phyloP scores from a whole-genome alignment of 1,284 basidiomycete genomes.

The Vanrija sp. region DNA sequence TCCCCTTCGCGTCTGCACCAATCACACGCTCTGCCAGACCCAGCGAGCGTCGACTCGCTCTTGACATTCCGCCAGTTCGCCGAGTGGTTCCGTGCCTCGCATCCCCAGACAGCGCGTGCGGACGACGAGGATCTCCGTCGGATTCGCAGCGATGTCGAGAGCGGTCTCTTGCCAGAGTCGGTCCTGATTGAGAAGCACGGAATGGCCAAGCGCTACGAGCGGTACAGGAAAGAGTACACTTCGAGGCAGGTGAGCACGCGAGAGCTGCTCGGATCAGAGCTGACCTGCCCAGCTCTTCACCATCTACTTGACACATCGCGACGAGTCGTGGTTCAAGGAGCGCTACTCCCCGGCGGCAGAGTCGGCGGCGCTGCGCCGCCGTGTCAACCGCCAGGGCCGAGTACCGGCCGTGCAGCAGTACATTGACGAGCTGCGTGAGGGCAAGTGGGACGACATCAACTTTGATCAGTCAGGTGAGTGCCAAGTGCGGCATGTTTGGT shows the following conservation, averaged over 20 bases:
- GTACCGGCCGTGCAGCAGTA: slow-evolving; percentile 67
- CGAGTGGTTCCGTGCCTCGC: slow-evolving; percentile 80
- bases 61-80: slow-evolving; percentile 78
- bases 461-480: slow-evolving; percentile 35
- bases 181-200: slow-evolving; percentile 64
- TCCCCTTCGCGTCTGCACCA: slow-evolving; percentile 17
- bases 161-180: slow-evolving; percentile 21
- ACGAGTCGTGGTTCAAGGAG: slow-evolving; percentile 90
- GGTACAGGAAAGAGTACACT: slow-evolving; percentile 83
- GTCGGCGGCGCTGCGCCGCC: slow-evolving; percentile 62
- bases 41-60: slow-evolving; percentile 75
- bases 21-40: slow-evolving; percentile 54
- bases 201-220: slow-evolving; percentile 66
- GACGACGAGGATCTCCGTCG: slow-evolving; percentile 38
- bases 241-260: slow-evolving; percentile 69
- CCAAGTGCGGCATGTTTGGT: slow-evolving; percentile 5
- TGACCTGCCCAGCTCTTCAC: slow-evolving; percentile 58
- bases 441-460: slow-evolving; percentile 68
- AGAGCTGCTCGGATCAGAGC: slow-evolving; percentile 4
- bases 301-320: slow-evolving; percentile 85
- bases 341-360: slow-evolving; percentile 77
- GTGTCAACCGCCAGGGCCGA: slow-evolving; percentile 77
- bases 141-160: slow-evolving; percentile 26
- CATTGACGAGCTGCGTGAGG: slow-evolving; percentile 70
- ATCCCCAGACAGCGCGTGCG: slow-evolving; percentile 63